Percentiles rank a stretch among this genome's conserved stretches.
Conservation (phyloP, 176 grass and related monocot genomes). For the Ananas comosus region DNA sequence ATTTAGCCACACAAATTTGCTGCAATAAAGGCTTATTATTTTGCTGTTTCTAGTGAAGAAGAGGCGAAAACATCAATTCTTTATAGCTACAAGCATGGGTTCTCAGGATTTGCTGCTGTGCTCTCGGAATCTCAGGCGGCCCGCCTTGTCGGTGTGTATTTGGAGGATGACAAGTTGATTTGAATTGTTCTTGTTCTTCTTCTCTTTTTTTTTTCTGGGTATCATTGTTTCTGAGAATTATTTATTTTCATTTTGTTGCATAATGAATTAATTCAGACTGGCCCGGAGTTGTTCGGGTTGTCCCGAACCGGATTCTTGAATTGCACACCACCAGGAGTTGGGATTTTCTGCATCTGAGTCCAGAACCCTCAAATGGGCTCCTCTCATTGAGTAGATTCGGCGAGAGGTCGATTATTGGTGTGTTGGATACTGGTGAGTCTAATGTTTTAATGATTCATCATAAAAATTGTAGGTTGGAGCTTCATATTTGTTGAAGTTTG, state of each 20-base stretch:
- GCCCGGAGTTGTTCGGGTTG: slow-evolving; percentile 67
- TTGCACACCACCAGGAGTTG: slow-evolving; percentile 94
- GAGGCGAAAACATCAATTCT: slow-evolving; percentile 62
- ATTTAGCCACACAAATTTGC: not conserved
- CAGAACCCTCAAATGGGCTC: slow-evolving; percentile 26
- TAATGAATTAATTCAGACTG: slow-evolving; percentile 32
- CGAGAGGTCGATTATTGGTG: slow-evolving; percentile 69
- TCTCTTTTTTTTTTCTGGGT: not conserved
- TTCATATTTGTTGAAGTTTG: slow-evolving; percentile 3
- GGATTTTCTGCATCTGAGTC: slow-evolving; percentile 75
- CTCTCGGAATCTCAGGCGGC: slow-evolving; percentile 53
- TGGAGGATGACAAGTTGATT: not conserved
- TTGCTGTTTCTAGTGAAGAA: slow-evolving; percentile 40
- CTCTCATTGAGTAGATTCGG: slow-evolving; percentile 54
- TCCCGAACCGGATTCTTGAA: slow-evolving; percentile 67
- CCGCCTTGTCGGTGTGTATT: slow-evolving; percentile 40
- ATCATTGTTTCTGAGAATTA: not conserved
- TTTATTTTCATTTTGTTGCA: not conserved
- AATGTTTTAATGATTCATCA: not conserved
- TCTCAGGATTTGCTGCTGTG: slow-evolving; percentile 91
- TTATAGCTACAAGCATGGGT: slow-evolving; percentile 88
- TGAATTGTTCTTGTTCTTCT: not conserved
- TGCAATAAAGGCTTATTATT: not conserved
- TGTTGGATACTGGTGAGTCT: slow-evolving; percentile 74
- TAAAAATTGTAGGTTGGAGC: not conserved